Base-by-base conservation (phyloP, 2,329 filamentous ascomycete genomes). In the Hymenoscyphus fructigenus region DNA sequence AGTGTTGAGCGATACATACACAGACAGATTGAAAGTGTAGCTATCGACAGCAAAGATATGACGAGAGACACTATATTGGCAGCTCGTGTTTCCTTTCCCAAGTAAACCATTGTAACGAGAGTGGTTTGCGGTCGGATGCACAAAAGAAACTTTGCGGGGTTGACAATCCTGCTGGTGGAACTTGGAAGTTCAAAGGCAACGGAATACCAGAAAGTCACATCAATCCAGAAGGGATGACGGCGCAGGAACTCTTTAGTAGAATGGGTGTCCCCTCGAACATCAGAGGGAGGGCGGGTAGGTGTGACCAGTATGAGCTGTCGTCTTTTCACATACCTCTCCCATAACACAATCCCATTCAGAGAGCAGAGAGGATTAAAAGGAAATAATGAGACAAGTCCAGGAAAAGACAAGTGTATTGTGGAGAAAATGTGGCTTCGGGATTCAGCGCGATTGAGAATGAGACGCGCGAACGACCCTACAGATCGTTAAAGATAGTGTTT, bases 21-120 rank as follows among this genome's bases (percentile, higher is more conserved):
- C 14, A 73, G 56, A 63, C 70, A 74, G 9, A 74, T 57, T 17
- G 68, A 68, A n/a, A 74, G 58, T 15, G 29, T 36, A 17, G 44
- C 59, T 26, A 61, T 56, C 17, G 59, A 61, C 2, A 61, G n/a
- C 29, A 61, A 26, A 23, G 59, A 55, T 23, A 61, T 29, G n/a
- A 36, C 12, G 6, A 55, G 53, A 10, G 59, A 61, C 26, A 61
- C 47, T 32, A 56, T 38, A 7, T 47, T 55, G 5, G 44, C 59
- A 20, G 47, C 29, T 32, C 44, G 28, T 23, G 32, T 55, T 28
- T 61, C 59, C 14, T 41, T 47, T 38, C 59, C 59, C n/a, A 61
- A 29, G 23, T 61, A 61, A 36, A 56, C 41, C 59, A 60, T 53
- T n/a, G 47, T 23, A 17, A 28, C 41, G 26, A 50, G 38, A 9